Conservation (phyloP, 1,139 yeast genomes). For the Sugiyamaella neomexicana region DNA sequence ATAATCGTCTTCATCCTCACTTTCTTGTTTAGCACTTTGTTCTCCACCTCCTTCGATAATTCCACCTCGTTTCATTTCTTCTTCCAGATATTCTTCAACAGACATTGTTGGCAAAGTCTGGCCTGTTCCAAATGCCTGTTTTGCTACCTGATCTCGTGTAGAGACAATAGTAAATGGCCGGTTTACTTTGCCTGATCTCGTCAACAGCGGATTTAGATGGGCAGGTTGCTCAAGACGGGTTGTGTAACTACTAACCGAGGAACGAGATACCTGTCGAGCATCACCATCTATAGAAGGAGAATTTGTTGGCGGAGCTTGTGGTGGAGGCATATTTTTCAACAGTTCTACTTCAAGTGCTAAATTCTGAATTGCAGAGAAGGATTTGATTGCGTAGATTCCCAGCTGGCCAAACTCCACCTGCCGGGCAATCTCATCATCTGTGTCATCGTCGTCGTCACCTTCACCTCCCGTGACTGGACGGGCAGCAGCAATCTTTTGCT, state of each 20-base stretch:
- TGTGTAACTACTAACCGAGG: slow-evolving; percentile 14
- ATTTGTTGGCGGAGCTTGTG: slow-evolving; percentile 9
- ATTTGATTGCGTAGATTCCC: slow-evolving; percentile 50
- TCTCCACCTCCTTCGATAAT: slow-evolving; percentile 56
- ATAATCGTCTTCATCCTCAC: slow-evolving; percentile 52
- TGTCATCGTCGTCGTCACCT: slow-evolving; percentile 39
- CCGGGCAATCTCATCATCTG: slow-evolving; percentile 62
- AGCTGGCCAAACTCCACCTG: slow-evolving; percentile 57
- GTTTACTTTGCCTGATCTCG: slow-evolving; percentile 60
- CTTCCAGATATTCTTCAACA: slow-evolving; percentile 85
- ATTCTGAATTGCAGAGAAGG: slow-evolving; percentile 57
- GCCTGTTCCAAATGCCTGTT: slow-evolving; percentile 85
- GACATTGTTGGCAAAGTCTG: slow-evolving; percentile 93
- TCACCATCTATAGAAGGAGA: background rate
- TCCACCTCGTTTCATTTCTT: slow-evolving; percentile 82
- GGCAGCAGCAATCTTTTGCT: slow-evolving; percentile 28
- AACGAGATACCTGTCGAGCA: slow-evolving; percentile 13
- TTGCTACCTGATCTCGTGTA: slow-evolving; percentile 56
- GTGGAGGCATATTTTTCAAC: slow-evolving; percentile 36
- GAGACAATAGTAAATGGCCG: slow-evolving; percentile 79
- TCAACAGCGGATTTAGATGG: slow-evolving; percentile 20
- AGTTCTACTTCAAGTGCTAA: slow-evolving; percentile 60
- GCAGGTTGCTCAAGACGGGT: slow-evolving; percentile 23
- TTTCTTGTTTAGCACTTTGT: slow-evolving; percentile 42
- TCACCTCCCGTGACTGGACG: slow-evolving; percentile 38